A percentile compares a stretch with the other conserved stretches of the same genome.
Evolutionary conservation across 2,329 filamentous ascomycete species (phyloP).

Genomic region (Paracoccidioides brasiliensis): DNA sequence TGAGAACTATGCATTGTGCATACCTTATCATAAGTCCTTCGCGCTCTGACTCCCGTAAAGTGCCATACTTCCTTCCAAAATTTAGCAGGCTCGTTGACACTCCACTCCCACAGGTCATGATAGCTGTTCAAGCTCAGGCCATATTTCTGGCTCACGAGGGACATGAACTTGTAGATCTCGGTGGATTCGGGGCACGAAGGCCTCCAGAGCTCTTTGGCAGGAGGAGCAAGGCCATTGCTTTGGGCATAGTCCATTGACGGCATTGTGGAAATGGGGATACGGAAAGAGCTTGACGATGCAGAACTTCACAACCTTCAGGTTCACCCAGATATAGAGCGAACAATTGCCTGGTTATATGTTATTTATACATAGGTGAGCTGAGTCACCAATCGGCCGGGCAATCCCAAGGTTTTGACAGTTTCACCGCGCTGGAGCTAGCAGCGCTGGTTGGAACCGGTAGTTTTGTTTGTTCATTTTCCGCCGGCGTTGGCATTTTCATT

Average conservation of each 20-base stretch:
- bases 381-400: too few species aligned
- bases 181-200: slow-evolving; percentile 55
- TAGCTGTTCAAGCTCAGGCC: slow-evolving; percentile 52
- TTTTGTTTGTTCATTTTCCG: too few species aligned
- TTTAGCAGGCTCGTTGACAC: slow-evolving; percentile 55
- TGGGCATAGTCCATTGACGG: slow-evolving; percentile 6
- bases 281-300: background rate
- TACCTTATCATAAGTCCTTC: slow-evolving; percentile 39
- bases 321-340: too few species aligned
- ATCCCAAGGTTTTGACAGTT: too few species aligned
- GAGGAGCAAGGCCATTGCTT: slow-evolving; percentile 5
- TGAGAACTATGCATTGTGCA: slow-evolving; percentile 6
- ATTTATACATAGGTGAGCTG: too few species aligned
- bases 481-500: too few species aligned
- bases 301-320: too few species aligned
- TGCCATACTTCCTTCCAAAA: slow-evolving; percentile 86
- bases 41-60: slow-evolving; percentile 62
- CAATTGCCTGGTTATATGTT: too few species aligned
- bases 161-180: slow-evolving; percentile 59
- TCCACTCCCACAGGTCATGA: slow-evolving; percentile 71
- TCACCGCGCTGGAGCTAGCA: too few species aligned
- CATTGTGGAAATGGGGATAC: slow-evolving; percentile 5
- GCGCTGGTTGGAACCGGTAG: too few species aligned
- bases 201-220: slow-evolving; percentile 50
- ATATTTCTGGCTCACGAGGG: slow-evolving; percentile 55